These are phyloP conservation scores for Solanum sejunctum DNA, from an alignment of 257 asterid genomes.

Conservation along the genomic window DNA sequence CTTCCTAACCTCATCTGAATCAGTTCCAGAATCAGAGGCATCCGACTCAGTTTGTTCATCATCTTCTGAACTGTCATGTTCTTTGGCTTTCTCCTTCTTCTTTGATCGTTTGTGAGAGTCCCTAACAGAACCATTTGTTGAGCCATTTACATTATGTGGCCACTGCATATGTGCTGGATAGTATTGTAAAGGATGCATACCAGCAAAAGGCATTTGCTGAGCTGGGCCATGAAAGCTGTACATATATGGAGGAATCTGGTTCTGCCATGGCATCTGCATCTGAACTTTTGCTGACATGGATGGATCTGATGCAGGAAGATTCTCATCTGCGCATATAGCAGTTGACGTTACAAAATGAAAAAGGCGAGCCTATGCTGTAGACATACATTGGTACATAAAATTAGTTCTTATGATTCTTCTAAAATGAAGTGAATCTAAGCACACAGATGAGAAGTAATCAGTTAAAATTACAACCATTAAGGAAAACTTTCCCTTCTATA, in stretches of 20 bases:
- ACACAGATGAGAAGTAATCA: neutral
- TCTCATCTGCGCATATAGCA: slow-evolving; percentile 27
- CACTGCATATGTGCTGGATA: slow-evolving; percentile 55
- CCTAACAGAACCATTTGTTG: slow-evolving; percentile 18
- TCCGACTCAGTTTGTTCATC: slow-evolving; percentile 43
- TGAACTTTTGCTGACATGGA: slow-evolving; percentile 24
- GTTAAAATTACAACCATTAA: neutral
- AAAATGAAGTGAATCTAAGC: neutral
- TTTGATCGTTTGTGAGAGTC: slow-evolving; percentile 19
- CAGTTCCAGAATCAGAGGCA: slow-evolving; percentile 30
- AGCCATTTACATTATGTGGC: slow-evolving; percentile 17
- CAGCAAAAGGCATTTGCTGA: slow-evolving; percentile 42
- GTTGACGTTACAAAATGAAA: neutral
- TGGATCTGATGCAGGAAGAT: slow-evolving; percentile 23
- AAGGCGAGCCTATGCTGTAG: neutral
- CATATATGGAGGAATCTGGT: slow-evolving; percentile 63
- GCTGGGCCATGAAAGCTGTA: slow-evolving; percentile 47
- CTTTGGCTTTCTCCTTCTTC: slow-evolving; percentile 37
- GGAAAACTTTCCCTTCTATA: neutral
- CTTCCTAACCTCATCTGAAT: slow-evolving; percentile 25
- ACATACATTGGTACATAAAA: neutral
- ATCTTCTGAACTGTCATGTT: slow-evolving; percentile 35
- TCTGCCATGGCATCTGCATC: slow-evolving; percentile 71
- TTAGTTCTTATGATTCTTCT: neutral
- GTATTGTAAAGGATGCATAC: slow-evolving; percentile 41